Conservation (phyloP, 805 yeast species). For the Candida andamanensis region DNA sequence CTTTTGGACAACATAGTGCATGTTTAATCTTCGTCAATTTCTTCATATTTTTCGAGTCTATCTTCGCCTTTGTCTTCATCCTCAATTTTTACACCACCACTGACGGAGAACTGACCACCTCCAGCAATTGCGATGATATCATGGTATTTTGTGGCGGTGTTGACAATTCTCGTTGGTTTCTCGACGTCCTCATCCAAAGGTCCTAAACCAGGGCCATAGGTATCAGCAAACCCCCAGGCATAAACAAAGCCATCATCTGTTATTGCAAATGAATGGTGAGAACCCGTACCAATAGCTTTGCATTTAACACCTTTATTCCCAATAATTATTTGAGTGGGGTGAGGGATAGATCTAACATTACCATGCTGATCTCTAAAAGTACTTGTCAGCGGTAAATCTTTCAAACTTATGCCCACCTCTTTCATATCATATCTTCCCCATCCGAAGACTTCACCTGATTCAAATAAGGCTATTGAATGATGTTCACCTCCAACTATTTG, state of each 20-base stretch:
- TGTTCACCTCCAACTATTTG: conserved; percentile 91
- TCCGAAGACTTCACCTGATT: conserved; percentile 67
- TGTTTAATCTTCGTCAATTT: conserved; percentile 46
- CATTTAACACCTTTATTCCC: conserved; percentile 27
- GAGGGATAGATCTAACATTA: conserved; percentile 77
- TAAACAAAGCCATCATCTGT: conserved; percentile 79
- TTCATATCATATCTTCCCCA: conserved; percentile 95
- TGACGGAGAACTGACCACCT: conserved; percentile 93
- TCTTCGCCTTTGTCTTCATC: conserved; percentile 47
- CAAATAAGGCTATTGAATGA: conserved; percentile 74
- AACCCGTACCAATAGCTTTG: conserved; percentile 66
- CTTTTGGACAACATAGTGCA: too few relatives aligned
- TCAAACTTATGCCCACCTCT: conserved; percentile 76
- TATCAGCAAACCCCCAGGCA: conserved; percentile 98
- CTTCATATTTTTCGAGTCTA: conserved; percentile 48
- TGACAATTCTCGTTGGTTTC: conserved; percentile 80
- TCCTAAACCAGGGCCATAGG: conserved; percentile 94
- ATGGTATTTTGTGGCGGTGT: conserved; percentile 86
- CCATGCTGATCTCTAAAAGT: conserved; percentile 78
- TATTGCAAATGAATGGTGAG: conserved; percentile 88
- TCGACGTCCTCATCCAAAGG: conserved; percentile 86
- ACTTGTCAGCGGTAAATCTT: conserved; percentile 61
- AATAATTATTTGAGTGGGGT: conserved; percentile 62
- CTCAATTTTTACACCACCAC: conserved; percentile 71
- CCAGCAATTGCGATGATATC: conserved; percentile 74